Evolutionary conservation across 1,284 basidiomycete species (phyloP), one percentile per base, ranked within the genome.

Genomic region (Hypsizygus ulmarius): DNA sequence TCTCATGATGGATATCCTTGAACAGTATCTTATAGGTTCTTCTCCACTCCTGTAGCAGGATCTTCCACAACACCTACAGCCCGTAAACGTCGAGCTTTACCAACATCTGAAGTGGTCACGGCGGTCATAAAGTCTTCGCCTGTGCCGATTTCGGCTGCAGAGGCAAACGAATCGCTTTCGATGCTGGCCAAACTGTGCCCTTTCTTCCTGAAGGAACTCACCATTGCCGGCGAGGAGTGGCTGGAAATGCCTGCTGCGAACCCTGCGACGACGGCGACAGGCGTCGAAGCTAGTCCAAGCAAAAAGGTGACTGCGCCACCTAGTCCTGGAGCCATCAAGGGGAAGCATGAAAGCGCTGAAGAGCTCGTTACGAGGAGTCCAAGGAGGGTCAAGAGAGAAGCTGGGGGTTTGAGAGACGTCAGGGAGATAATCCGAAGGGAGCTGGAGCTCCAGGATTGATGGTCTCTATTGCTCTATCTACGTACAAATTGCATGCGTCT

Each of bases 401-500:
- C 69, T 11, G 83, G 86, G 30, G 87, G 87, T 0, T 68, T 90
- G 55, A 74, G 87, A 32, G 78, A 88, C 62, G 87, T 90, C 37
- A 70, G 87, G 50, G 88, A 90, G 66, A 81, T 86, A 58, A 85
- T 90, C 60, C 76, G 87, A 55, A 74, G 75, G 53, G 88, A 90
- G 66, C 68, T 90, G 54, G 87, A 90, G 60, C 64, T 81, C 47
- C 70, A 80, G 51, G 82, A 85, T 62, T 86, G 65, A 75, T 59
- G 38, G 33, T 47, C 16, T 56, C 56, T 60, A 51, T 59, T 63
- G 59, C 65, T 66, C 48, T 43, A 60, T 64, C 49, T 63, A 61
- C 51, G 30, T 44, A 35, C 46, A 48, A 47, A 48, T 54, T 60
- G 58, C 60, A 12, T 36, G 36, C 29, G 29, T 39, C 41, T 44